Conservation (phyloP, 371 early-diverging fungal species). For the Actinomortierella ambigua region DNA sequence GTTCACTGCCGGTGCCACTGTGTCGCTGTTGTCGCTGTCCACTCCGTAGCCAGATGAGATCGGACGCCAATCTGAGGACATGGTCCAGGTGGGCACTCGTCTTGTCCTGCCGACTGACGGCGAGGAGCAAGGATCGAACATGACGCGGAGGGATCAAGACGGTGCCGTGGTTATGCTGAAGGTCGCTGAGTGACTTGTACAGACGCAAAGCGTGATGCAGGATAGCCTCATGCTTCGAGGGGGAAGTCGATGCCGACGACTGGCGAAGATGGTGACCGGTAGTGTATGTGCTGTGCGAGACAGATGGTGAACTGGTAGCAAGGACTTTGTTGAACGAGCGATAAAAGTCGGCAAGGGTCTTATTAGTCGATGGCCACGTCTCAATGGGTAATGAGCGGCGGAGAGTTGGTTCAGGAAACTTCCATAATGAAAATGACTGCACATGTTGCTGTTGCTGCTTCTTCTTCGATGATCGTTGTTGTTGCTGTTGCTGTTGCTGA, state of each 20-base stretch:
- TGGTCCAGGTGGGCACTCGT: slow-evolving; percentile 18
- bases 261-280: not conserved
- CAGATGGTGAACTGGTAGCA: not conserved
- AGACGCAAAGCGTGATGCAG: slow-evolving; percentile 5
- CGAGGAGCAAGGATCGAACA: slow-evolving; percentile 18
- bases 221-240: not conserved
- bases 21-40: not conserved
- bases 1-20: not conserved
- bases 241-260: not conserved
- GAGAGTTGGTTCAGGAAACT: no score
- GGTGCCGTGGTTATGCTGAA: slow-evolving; percentile 19
- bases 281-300: not conserved
- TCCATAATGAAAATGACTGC: not conserved
- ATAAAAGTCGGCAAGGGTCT: slow-evolving; percentile 19
- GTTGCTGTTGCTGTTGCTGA: not conserved
- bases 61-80: slow-evolving; percentile 23
- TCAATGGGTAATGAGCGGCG: slow-evolving; percentile 2
- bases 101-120: slow-evolving; percentile 22
- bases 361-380: slow-evolving; percentile 22
- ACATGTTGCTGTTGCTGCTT: not conserved
- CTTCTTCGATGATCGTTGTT: not conserved
- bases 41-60: slow-evolving; percentile 38
- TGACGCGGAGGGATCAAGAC: slow-evolving; percentile 20
- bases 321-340: slow-evolving; percentile 8
- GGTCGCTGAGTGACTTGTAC: slow-evolving; percentile 25